phyloP scores from a whole-genome alignment of 106 monocot genomes.

The Agapanthus africanus region DNA sequence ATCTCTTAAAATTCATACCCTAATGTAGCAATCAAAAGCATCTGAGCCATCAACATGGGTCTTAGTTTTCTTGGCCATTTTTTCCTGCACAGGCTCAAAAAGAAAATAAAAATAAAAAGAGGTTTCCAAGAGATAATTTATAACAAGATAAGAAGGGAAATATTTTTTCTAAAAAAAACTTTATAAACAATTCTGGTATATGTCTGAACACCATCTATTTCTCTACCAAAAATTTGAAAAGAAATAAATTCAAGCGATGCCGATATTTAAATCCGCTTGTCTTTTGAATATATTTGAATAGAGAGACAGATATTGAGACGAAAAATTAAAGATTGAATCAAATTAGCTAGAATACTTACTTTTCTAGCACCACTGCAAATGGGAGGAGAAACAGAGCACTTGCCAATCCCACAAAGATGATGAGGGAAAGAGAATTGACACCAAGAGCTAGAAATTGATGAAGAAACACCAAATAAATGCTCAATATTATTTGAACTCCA shows the following conservation, averaged over 20 bases:
- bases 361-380: constrained; percentile 40
- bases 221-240: too few species aligned
- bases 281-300: too few species aligned
- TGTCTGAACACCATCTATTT: too few species aligned
- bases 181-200: too few species aligned
- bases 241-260: too few species aligned
- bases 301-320: too few species aligned
- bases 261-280: too few species aligned
- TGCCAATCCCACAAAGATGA: constrained; percentile 17
- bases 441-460: constrained; percentile 24
- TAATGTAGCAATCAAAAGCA: constrained; percentile 24
- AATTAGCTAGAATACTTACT: constrained; percentile 14
- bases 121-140: too few species aligned
- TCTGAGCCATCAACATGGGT: constrained; percentile 20
- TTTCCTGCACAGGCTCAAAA: constrained; percentile 37
- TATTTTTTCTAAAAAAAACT: too few species aligned
- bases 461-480: constrained; percentile 26
- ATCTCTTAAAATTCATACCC: constrained; percentile 24
- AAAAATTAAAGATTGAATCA: too few species aligned
- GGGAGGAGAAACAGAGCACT: constrained; percentile 41
- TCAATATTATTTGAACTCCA: constrained; percentile 23
- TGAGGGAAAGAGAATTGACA: constrained; percentile 27
- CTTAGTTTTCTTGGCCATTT: constrained; percentile 42
- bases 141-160: too few species aligned
- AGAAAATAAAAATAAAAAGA: too few species aligned